Conservation (phyloP, 345 rosid species). For the Populus simonii region DNA sequence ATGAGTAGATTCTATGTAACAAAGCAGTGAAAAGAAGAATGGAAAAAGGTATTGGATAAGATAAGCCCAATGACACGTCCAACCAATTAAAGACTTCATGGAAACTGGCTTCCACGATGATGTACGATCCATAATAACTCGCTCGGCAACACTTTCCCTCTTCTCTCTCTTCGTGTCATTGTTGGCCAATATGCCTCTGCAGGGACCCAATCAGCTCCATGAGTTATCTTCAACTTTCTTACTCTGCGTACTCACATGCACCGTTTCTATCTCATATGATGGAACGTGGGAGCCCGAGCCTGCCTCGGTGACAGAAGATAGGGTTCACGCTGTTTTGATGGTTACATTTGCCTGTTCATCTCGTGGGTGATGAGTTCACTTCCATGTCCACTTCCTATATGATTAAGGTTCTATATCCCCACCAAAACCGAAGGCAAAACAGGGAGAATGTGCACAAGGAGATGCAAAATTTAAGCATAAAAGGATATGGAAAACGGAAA, state of each 20-base stretch:
- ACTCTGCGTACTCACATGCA: slow-evolving; percentile 1
- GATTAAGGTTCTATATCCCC: neutral
- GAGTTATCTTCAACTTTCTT: slow-evolving; percentile 1
- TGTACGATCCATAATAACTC: neutral
- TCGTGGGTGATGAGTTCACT: neutral
- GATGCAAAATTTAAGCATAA: too few relatives aligned
- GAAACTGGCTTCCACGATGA: slow-evolving; percentile 17
- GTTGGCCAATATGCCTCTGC: slow-evolving; percentile 18
- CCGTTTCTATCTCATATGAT: neutral
- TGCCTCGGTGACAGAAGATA: neutral
- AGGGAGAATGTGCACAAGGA: neutral
- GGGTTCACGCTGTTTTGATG: slow-evolving; percentile 1
- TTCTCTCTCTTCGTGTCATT: slow-evolving; percentile 4
- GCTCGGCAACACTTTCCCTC: neutral
- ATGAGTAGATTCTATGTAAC: slow-evolving; percentile 28
- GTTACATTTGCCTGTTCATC: neutral
- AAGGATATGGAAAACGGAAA: neutral
- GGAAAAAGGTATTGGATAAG: slow-evolving; percentile 26
- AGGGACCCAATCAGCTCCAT: slow-evolving; percentile 1
- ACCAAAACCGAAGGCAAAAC: neutral
- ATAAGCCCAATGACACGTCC: slow-evolving; percentile 44
- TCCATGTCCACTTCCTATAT: neutral
- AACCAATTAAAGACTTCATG: slow-evolving; percentile 19
- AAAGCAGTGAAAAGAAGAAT: slow-evolving; percentile 4
- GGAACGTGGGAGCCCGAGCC: neutral